phyloP scores from a whole-genome alignment of 1,139 yeast genomes.

The Entelexis sorbosivorans region DNA sequence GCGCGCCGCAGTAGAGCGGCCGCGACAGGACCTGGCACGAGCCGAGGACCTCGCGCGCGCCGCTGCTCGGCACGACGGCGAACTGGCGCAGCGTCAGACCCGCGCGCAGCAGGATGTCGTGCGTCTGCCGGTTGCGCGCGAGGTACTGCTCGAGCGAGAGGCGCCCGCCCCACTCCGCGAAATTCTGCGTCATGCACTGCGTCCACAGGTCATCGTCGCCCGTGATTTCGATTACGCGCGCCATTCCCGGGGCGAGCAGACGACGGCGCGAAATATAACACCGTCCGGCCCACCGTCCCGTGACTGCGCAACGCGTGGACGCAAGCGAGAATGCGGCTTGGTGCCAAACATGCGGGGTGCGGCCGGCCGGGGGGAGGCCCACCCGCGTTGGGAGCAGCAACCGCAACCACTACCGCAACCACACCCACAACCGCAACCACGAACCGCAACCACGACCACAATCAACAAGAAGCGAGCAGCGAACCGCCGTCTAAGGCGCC shows the following conservation, averaged over 20 bases:
- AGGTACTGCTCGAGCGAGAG: conserved; percentile 27
- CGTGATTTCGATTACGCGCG: conserved; percentile 11
- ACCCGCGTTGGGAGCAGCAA: no score
- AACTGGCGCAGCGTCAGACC: conserved; percentile 17
- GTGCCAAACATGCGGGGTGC: no score
- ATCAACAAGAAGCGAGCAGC: no score
- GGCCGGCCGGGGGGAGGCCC: no score
- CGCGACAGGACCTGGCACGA: conserved; percentile 41
- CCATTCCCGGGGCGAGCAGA: not conserved
- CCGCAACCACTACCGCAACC: no score
- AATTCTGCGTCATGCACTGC: conserved; percentile 5
- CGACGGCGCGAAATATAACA: no score
- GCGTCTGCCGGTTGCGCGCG: conserved; percentile 26
- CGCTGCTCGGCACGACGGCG: conserved; percentile 10
- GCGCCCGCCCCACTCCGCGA: conserved; percentile 37
- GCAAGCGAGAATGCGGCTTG: no score
- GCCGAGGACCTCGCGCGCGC: conserved; percentile 25
- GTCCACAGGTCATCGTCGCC: conserved; percentile 4
- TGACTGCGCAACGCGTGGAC: not conserved
- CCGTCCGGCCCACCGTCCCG: not conserved
- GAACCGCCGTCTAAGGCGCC: no score
- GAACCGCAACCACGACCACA: no score
- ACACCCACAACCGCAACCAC: no score
- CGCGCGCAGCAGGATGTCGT: conserved; percentile 20
- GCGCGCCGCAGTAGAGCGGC: conserved; percentile 56